Evolutionary conservation across 306 rosid species (phyloP), one percentile per base, ranked within the genome.

Genomic region (Malus sylvestris): DNA sequence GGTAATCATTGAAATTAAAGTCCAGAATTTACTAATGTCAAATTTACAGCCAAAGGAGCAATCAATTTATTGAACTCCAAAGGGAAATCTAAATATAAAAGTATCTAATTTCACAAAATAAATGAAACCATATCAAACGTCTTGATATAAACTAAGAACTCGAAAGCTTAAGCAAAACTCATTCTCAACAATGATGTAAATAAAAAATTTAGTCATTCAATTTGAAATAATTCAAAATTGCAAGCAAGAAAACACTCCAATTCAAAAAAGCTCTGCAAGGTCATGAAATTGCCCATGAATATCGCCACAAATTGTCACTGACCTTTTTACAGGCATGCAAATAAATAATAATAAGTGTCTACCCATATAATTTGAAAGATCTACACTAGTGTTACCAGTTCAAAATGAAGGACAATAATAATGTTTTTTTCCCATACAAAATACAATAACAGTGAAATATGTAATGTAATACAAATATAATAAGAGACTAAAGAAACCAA

Each of bases 271-370:
- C 77, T 94, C 98, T 63, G 98, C 98, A 81, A 92, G 97, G 84
- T 92, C 98, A 42, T 94, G 98, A 85, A 94, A 94, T 81, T 94
- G 98, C 78, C 98, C 98, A 78, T 94, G 98, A 80, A 94, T 94
- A 87, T 94, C 98, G 30, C 98, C 97, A 82, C 98, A 94, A 75
- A 94, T 92, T 73, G 98, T 94, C 85, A 94, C 98, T 0, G 97
- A 97, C 87, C 98, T 94, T 87, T 89, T 90, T 85, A 94, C 97
- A 78, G 98, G 98, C 78, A 86, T 38, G 67, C 80, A 64, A 72
- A 77, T 67, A 51, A 63, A 15, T 32, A 32, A 32, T 32, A 70
- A 76, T 84, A 72, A 83, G 77, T 75, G 61, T 66, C 71, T 69
- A 78, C 16, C 78, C 55, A 65, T 70, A 73, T 23, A 51, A 38